Evolutionary conservation across 2,329 filamentous ascomycete species (phyloP), one percentile per base, ranked within the genome.

Genomic region (Trichoderma atrobrunneum): DNA sequence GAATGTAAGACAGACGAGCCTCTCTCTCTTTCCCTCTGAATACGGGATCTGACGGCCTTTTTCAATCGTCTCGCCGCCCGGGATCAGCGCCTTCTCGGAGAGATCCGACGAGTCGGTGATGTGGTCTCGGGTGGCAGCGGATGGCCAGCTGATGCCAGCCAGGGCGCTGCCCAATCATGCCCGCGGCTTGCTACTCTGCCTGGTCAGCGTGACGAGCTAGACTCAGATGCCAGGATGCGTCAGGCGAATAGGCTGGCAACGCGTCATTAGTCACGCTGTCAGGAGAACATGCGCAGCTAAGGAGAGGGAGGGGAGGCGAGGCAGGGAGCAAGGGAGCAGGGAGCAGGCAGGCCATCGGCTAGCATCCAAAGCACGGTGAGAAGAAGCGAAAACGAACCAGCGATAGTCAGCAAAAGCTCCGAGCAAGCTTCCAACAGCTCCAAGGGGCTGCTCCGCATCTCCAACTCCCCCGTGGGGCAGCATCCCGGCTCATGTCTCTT

Each of bases 221-320:
- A 62, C 67, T 70, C 57, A 70, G 67, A 70, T 48, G 54, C 57
- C 34, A 26, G 67, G 67, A 61, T 70, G 67, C 59, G 67, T 54
- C 67, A 62, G 67, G 57, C 67, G 67, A 70, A 70, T 70, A 11
- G 67, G 67, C 67, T 70, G 39, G 39, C 39, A 62, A 70, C 67
- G 67, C 57, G 67, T 70, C 67, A 70, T 70, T 70, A 70, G 67
- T 70, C 67, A 70, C 67, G 67, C 67, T 70, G 57, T 59, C 67
- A 70, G 67, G 57, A 57, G 54, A 60, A 56, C 66, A 69, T 69
- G 56, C 26, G 56, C 66, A 69, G 56, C 56, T 61, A 60, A 61
- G 56, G 56, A 18, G 67, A 70, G 57, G 65, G 57, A 61, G 67
- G 39, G 57, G 66, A 43, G 51, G 34, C 21, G 57, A 59, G 21